phyloP scores from a whole-genome alignment of 2,329 filamentous ascomycete genomes.

The Xylogone sp. region DNA sequence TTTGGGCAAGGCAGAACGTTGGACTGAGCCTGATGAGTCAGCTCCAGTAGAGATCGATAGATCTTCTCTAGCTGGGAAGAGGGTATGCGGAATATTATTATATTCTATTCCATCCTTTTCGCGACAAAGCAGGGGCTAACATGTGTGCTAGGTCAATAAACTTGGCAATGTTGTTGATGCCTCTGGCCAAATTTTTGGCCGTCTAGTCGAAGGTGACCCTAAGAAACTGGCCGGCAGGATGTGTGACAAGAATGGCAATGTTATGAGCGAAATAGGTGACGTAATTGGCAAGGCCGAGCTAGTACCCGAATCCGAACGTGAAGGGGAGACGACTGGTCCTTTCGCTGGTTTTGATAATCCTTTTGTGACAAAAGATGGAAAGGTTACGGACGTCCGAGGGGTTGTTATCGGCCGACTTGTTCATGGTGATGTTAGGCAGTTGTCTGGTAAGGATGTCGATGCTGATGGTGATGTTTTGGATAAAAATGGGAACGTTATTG shows the following conservation, averaged over 20 bases:
- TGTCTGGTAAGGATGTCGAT: slow-evolving; percentile 72
- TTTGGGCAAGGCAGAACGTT: slow-evolving; percentile 65
- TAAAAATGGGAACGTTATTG: slow-evolving; percentile 61
- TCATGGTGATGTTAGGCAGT: slow-evolving; percentile 66
- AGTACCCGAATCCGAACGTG: slow-evolving; percentile 62
- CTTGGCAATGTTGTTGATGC: slow-evolving; percentile 58
- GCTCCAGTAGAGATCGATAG: slow-evolving; percentile 49
- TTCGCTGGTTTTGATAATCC: slow-evolving; percentile 64
- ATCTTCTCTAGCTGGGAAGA: slow-evolving; percentile 63
- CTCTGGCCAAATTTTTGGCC: slow-evolving; percentile 54
- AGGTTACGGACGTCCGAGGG: slow-evolving; percentile 61
- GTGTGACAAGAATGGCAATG: slow-evolving; percentile 68
- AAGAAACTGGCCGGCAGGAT: slow-evolving; percentile 63
- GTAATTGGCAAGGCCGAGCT: slow-evolving; percentile 65
- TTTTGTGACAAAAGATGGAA: slow-evolving; percentile 66
- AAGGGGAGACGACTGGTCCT: slow-evolving; percentile 60
- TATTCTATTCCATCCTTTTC: no score
- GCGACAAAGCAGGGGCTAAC: no score
- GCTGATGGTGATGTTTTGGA: slow-evolving; percentile 81
- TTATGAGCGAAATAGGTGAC: slow-evolving; percentile 70
- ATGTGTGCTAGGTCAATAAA: no score
- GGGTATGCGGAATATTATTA: no score
- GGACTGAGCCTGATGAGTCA: slow-evolving; percentile 47
- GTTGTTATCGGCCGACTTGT: slow-evolving; percentile 69
- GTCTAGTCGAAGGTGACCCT: slow-evolving; percentile 63